Percentiles rank a stretch among this genome's conserved stretches.
phyloP scores from a whole-genome alignment of 192 early-diverging fungal species.

The Gigaspora rosea region DNA sequence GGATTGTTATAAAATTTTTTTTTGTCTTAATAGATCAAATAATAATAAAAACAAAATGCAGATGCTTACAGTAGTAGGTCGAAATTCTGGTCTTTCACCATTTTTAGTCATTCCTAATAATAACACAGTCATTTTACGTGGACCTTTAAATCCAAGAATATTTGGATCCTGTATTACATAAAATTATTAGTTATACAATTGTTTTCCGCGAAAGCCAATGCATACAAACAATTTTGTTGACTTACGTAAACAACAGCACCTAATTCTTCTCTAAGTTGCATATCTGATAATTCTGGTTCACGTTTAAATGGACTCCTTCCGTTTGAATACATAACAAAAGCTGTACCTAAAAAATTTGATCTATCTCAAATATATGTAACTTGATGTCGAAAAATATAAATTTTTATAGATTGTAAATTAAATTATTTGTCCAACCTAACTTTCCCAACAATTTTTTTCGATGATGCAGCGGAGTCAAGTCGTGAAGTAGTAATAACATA shows the following conservation, averaged over 20 bases:
- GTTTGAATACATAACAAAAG: conserved; percentile 74
- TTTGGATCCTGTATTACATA: conserved; percentile 68
- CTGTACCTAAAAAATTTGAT: conserved; percentile 86
- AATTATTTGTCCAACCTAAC: conserved; percentile 38
- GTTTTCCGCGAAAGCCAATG: too few relatives aligned
- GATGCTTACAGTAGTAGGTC: conserved; percentile 52
- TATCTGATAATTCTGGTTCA: conserved; percentile 31
- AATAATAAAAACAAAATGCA: too few relatives aligned
- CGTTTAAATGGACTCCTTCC: conserved; percentile 47
- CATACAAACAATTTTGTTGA: neutral
- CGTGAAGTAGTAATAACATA: conserved; percentile 60
- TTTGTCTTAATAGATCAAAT: too few relatives aligned
- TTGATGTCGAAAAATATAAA: neutral
- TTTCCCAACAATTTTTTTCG: conserved; percentile 41
- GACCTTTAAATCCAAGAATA: conserved; percentile 87
- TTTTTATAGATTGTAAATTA: neutral
- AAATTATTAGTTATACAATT: neutral
- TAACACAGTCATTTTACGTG: conserved; percentile 88
- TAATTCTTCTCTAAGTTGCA: conserved; percentile 65
- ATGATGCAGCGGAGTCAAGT: conserved; percentile 10
- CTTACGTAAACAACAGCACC: conserved; percentile 78
- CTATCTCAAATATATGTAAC: conserved; percentile 39
- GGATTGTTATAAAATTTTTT: too few relatives aligned
- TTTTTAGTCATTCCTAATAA: conserved; percentile 67
- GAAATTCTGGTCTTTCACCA: conserved; percentile 55